A percentile compares a stretch with the other conserved stretches of the same genome.
Conservation (phyloP, 1,284 basidiomycete genomes). For the Ganoderma leucocontextum region DNA sequence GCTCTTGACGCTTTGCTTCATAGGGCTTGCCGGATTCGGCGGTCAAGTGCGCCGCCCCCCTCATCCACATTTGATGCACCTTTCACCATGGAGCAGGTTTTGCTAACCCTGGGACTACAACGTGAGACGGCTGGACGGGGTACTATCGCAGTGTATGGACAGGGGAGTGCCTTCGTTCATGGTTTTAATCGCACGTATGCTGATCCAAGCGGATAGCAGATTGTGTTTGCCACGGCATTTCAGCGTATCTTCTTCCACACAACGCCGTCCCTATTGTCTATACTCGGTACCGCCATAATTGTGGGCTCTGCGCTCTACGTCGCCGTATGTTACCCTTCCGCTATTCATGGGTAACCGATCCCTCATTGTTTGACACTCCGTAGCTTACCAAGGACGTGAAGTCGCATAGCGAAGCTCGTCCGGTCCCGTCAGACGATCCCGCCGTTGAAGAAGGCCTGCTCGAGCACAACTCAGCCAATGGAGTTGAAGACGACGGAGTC, state of each 20-base stretch:
- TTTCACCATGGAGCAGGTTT: constrained; percentile 43
- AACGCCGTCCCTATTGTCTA: constrained; percentile 56
- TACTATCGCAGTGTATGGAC: constrained; percentile 67
- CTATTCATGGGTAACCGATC: background rate
- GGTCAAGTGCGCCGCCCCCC: constrained; percentile 53
- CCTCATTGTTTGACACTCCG: background rate
- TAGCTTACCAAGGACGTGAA: constrained; percentile 34
- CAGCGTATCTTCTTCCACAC: constrained; percentile 68
- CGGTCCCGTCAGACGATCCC: constrained; percentile 36
- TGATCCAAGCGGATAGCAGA: constrained; percentile 47
- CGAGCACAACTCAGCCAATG: constrained; percentile 28
- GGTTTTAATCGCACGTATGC: background rate
- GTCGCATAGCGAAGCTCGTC: constrained; percentile 26
- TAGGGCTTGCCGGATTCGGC: constrained; percentile 66
- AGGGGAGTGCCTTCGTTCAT: constrained; percentile 45
- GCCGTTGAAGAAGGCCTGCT: constrained; percentile 45
- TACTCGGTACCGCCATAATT: constrained; percentile 65
- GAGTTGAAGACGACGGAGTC: background rate
- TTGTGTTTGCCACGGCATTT: constrained; percentile 67
- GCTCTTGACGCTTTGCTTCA: constrained; percentile 53
- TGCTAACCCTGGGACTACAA: constrained; percentile 71
- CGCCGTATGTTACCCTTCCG: constrained; percentile 48
- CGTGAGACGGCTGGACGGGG: constrained; percentile 71
- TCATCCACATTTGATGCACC: background rate
- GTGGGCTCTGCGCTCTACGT: constrained; percentile 67